phyloP scores from a whole-genome alignment of 2,329 filamentous ascomycete genomes.

The Hypoxylon sp. region DNA sequence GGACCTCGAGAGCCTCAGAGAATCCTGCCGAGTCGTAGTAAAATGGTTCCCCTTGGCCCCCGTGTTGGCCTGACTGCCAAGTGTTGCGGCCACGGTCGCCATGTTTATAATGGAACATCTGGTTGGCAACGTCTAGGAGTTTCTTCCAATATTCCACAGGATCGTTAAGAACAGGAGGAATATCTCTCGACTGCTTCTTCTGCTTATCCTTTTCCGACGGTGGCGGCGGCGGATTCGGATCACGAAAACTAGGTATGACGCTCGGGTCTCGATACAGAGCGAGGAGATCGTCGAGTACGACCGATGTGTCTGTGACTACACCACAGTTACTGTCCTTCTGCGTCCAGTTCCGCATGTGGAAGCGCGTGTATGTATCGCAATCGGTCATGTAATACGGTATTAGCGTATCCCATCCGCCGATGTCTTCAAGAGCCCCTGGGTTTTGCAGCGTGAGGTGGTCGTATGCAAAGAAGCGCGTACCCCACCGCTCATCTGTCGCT shows the following conservation, averaged over 20 bases:
- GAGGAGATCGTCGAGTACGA: conserved; percentile 61
- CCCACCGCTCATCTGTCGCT: conserved; percentile 61
- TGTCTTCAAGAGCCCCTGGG: conserved; percentile 63
- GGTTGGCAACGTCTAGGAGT: conserved; percentile 50
- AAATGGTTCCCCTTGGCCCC: conserved; percentile 61
- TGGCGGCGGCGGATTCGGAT: conserved; percentile 56
- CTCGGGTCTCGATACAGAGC: conserved; percentile 62
- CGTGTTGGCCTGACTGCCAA: conserved; percentile 60
- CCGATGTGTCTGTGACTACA: conserved; percentile 63
- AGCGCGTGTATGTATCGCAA: conserved; percentile 67
- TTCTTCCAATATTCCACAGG: conserved; percentile 52
- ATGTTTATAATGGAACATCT: conserved; percentile 62
- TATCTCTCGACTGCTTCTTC: conserved; percentile 29
- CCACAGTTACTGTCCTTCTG: conserved; percentile 58
- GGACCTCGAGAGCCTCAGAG: conserved; percentile 53
- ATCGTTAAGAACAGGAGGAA: conserved; percentile 31
- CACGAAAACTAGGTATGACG: conserved; percentile 55
- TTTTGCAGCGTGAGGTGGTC: conserved; percentile 72
- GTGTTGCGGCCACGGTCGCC: conserved; percentile 58
- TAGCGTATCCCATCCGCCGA: conserved; percentile 70
- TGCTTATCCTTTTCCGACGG: conserved; percentile 35
- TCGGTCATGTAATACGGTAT: conserved; percentile 72
- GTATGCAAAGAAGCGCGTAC: conserved; percentile 69
- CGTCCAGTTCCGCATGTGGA: conserved; percentile 63
- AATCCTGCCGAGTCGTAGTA: conserved; percentile 59